Base-by-base conservation (phyloP, 2,329 filamentous ascomycete genomes). In the Microcyclosporella mali region DNA sequence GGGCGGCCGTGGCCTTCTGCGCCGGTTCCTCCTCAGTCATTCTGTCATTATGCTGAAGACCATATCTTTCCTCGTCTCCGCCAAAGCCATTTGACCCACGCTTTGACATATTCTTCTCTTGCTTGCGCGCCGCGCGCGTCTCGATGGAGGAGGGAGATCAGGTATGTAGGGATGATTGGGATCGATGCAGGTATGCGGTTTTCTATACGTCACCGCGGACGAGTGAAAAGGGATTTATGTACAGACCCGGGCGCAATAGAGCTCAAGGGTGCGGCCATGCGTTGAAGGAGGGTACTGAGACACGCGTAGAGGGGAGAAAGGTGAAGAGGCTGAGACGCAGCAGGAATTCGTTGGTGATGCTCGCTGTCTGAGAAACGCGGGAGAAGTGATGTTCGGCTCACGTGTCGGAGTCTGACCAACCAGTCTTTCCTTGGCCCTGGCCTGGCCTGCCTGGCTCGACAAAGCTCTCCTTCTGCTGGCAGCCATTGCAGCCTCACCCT, bases 1-100 rank as follows among this genome's bases (percentile, higher is more conserved):
- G 61, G 35, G 61, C 61, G 19, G 60, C 59, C 18, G 61, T 64
- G 35, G 61, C 61, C 41, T 50, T 43, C 34, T 43, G 41, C 15
- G 59, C 59, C 48, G 52, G 53, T 36, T 60, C 56, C 10, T 40
- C 35, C 25, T 25, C 36, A n/a, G 50, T 53, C 50, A 47, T 47
- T 32, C 17, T 39, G 12, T 11, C 12, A 11, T 43, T 16, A 15
- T 45, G 21, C 39, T 25, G 35, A 18, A 27, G 16, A 31, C 56
- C 56, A 44, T 59, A 61, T 44, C 57, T 43, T 17, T 58, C 55
- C 41, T 51, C 56, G 40, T 53, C 60, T 41, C 55, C 52, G 21
- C 44, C 45, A 34, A 43, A 50, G 19, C 37, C 46, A 54, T 6
- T 25, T 9, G 21, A 25, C 21, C 21, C 21, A 9, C 21, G 21